Evolutionary conservation across 164 flowering plant species (phyloP).

Genomic region (Vitis riparia): DNA sequence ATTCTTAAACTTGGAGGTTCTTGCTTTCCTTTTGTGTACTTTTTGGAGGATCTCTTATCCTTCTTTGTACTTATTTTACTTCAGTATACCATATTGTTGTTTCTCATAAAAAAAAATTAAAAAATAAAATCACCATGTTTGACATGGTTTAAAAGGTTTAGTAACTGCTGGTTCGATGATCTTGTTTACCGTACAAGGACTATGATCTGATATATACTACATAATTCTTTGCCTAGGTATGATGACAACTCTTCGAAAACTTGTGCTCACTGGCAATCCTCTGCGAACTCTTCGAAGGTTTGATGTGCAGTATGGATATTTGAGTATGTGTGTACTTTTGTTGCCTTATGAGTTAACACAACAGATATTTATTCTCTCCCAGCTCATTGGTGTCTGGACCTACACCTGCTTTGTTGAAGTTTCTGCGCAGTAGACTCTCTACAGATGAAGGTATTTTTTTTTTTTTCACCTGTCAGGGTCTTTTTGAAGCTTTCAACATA

Average conservation of each 20-base stretch:
- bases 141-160: not conserved
- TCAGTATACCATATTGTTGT: not conserved
- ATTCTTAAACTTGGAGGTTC: too few species aligned
- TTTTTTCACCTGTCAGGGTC: not conserved
- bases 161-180: not conserved
- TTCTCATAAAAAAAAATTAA: too few species aligned
- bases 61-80: too few species aligned
- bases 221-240: constrained; percentile 43
- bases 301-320: constrained; percentile 13
- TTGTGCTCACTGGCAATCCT: constrained; percentile 88
- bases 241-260: constrained; percentile 87
- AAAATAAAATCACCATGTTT: not conserved
- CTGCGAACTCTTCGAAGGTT: constrained; percentile 89
- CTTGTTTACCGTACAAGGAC: not conserved
- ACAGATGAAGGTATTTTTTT: constrained; percentile 53
- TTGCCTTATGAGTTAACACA: constrained; percentile 5
- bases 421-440: constrained; percentile 84
- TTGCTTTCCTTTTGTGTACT: too few species aligned
- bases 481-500: not conserved
- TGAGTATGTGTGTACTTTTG: constrained; percentile 1
- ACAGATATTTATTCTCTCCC: constrained; percentile 24
- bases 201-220: not conserved
- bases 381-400: constrained; percentile 93
- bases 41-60: too few species aligned
- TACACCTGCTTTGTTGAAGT: constrained; percentile 69